phyloP scores from a whole-genome alignment of 768 basidiomycete genomes.

The Pleurotus sapidus region DNA sequence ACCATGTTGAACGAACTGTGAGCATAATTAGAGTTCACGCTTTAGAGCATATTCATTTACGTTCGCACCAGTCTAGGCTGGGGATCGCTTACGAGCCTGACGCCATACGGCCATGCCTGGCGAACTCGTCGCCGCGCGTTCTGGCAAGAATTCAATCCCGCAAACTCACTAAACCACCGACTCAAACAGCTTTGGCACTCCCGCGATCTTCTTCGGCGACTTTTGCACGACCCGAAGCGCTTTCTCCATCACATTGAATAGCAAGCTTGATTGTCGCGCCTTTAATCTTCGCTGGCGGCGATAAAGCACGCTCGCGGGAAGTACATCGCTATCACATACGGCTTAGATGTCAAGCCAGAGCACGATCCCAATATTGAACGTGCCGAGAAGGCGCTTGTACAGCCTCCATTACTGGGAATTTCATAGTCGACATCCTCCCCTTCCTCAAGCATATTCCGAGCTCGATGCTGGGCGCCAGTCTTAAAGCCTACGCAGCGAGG shows the following conservation, averaged over 20 bases:
- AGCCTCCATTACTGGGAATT: neutral
- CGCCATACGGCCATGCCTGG: conserved; percentile 42
- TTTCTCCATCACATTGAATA: conserved; percentile 32
- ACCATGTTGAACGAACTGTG: conserved; percentile 25
- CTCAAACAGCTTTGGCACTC: conserved; percentile 24
- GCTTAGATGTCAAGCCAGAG: neutral
- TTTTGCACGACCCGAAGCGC: conserved; percentile 33
- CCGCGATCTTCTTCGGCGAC: conserved; percentile 27
- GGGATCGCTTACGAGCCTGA: conserved; percentile 33
- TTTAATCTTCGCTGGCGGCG: conserved; percentile 10
- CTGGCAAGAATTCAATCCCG: conserved; percentile 35
- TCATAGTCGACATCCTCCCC: neutral
- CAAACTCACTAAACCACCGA: conserved; percentile 26
- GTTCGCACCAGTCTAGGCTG: conserved; percentile 33
- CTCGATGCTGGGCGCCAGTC: neutral
- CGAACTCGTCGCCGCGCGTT: conserved; percentile 38
- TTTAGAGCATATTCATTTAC: neutral
- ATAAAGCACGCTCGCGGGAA: neutral
- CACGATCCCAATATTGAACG: neutral
- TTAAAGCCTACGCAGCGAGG: neutral
- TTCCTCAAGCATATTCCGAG: conserved; percentile 2
- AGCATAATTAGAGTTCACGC: neutral
- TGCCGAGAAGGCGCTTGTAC: neutral
- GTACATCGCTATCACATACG: neutral
- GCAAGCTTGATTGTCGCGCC: conserved; percentile 21